Conservation (phyloP, 2,329 filamentous ascomycete species). For the Coniosporium tulheliwenetii region DNA sequence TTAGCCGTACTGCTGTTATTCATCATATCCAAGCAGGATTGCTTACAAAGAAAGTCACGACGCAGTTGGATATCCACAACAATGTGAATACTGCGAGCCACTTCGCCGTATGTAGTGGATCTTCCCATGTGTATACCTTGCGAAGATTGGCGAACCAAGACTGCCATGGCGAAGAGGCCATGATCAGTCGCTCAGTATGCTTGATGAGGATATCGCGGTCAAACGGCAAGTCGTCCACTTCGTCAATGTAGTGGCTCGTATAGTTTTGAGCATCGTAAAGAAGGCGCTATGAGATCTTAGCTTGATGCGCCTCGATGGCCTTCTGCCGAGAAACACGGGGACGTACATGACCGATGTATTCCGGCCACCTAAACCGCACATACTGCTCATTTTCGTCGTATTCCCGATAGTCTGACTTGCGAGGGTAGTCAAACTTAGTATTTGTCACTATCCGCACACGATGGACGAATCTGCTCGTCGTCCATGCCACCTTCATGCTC, state of each 20-base stretch:
- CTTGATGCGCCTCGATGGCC: too few species aligned
- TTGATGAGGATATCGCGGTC: slow-evolving; percentile 18
- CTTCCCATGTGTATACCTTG: slow-evolving; percentile 22
- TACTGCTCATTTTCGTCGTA: slow-evolving; percentile 9
- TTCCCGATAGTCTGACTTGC: slow-evolving; percentile 12
- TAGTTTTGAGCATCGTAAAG: slow-evolving; percentile 19
- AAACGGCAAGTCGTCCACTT: slow-evolving; percentile 17
- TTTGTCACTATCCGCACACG: slow-evolving; percentile 19
- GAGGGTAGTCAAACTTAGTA: slow-evolving; percentile 11
- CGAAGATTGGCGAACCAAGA: slow-evolving; percentile 20
- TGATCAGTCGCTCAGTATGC: slow-evolving; percentile 21
- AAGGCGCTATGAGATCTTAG: slow-evolving; percentile 10
- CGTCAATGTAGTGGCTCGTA: slow-evolving; percentile 18
- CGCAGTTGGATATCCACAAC: slow-evolving; percentile 21
- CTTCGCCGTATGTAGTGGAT: slow-evolving; percentile 16
- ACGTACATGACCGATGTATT: slow-evolving; percentile 16
- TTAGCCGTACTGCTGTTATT: neutral
- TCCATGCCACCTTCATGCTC: slow-evolving; percentile 22
- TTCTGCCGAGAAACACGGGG: neutral
- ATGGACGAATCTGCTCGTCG: slow-evolving; percentile 19
- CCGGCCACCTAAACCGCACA: slow-evolving; percentile 15
- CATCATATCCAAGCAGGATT: neutral
- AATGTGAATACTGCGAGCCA: slow-evolving; percentile 20
- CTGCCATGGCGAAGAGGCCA: slow-evolving; percentile 25
- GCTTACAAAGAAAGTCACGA: slow-evolving; percentile 16